Conservation (phyloP, 2,329 filamentous ascomycete species). For the Arthrobotrys sphaeroides region DNA sequence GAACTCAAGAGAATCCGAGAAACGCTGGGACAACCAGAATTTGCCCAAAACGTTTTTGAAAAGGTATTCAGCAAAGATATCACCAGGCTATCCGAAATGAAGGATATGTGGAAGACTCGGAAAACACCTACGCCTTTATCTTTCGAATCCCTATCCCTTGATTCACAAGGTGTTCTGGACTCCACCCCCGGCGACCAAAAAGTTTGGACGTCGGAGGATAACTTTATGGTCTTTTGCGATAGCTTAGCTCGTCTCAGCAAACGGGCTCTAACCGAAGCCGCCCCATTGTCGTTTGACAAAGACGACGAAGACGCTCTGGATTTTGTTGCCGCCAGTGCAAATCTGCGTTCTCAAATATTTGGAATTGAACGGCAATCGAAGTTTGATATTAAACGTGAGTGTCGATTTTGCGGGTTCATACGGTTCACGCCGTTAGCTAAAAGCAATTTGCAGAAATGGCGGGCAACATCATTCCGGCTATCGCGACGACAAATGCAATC, state of each 20-base stretch:
- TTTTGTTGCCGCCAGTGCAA: slow-evolving; percentile 90
- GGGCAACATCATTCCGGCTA: slow-evolving; percentile 97
- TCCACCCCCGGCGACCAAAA: slow-evolving; percentile 72
- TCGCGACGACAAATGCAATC: slow-evolving; percentile 97
- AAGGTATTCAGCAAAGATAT: slow-evolving; percentile 93
- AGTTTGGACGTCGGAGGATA: slow-evolving; percentile 83
- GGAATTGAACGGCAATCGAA: slow-evolving; percentile 87
- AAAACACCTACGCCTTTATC: slow-evolving; percentile 68
- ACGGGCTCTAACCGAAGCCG: slow-evolving; percentile 70
- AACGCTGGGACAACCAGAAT: slow-evolving; percentile 80
- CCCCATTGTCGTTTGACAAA: slow-evolving; percentile 85
- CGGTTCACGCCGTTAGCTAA: slow-evolving; percentile 15
- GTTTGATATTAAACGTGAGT: slow-evolving; percentile 85
- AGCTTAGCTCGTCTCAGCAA: slow-evolving; percentile 78
- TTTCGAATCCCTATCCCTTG: background rate
- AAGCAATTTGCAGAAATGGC: slow-evolving; percentile 77
- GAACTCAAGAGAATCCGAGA: slow-evolving; percentile 84
- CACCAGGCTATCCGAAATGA: slow-evolving; percentile 80
- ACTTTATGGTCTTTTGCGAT: slow-evolving; percentile 84
- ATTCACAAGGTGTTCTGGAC: background rate
- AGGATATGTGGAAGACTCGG: slow-evolving; percentile 94
- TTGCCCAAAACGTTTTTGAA: slow-evolving; percentile 82
- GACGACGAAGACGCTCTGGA: slow-evolving; percentile 94
- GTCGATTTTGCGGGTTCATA: background rate
- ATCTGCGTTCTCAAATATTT: slow-evolving; percentile 88